Base-by-base conservation (phyloP, 2,329 filamentous ascomycete genomes). In the Monosporascus ibericus region DNA sequence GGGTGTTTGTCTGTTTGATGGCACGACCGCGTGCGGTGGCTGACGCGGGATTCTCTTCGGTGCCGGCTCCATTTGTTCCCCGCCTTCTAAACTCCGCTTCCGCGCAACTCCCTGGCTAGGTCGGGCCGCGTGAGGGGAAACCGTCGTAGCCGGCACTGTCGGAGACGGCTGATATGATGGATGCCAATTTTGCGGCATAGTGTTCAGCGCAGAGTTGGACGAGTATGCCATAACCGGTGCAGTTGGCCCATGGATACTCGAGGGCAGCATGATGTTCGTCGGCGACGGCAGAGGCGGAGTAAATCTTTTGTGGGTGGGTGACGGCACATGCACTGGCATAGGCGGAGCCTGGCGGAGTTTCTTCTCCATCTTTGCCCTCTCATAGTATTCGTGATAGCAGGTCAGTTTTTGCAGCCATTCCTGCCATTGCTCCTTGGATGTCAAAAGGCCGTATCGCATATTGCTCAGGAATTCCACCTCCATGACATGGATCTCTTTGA, bases 381-480 rank as follows among this genome's bases (percentile, higher is more conserved):
- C 85, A 71, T 90, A 91, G 71, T 91, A 96, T 49, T 86, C 84
- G 58, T 86, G 85, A 66, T 96, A 96, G 59, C 86, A 87, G 49
- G 87, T 81, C 51, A 97, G 76, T 68, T 91, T 91, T 56, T 78
- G 75, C 63, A 96, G 85, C 94, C 94, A 97, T 50, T 85, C 80
- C 48, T 84, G 79, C 94, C 94, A 99, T 67, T 96, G 83, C 50
- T 84, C 79, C 65, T 90, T 86, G 3, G 92, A 95, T 3, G 90
- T 90, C 66, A 92, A 85, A 7, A 99, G 76, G 62, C 90, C 91
- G 72, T 97, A 99, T 64, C 92, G 85, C 86, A 99, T 95, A 70
- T 97, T 97, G 76, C 92, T 96, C 57, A 99, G 76, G 63, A 99
- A 99, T 69, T 99, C 94, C n/a, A 99, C 94, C 69, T 99, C 94